A percentile compares a stretch with the other conserved stretches of the same genome.
Evolutionary conservation across 305 asterid species (phyloP).

Genomic region (Fraxinus greggii): DNA sequence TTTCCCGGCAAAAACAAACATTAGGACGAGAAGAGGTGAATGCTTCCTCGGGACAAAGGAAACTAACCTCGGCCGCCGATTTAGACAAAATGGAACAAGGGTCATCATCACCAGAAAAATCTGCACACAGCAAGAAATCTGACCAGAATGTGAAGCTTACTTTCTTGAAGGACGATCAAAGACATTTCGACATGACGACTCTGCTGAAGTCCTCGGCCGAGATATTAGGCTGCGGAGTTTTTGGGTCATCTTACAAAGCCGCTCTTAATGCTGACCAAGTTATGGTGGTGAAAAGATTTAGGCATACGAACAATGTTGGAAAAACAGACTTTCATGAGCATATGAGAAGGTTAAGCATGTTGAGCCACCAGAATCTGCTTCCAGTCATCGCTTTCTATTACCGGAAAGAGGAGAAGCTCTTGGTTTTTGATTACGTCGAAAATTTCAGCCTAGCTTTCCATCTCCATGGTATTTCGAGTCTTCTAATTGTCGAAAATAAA

Average conservation of each 20-base stretch:
- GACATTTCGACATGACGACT: constrained; percentile 68
- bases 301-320: constrained; percentile 66
- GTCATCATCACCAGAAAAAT: constrained; percentile 29
- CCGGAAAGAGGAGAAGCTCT: constrained; percentile 85
- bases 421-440: constrained; percentile 48
- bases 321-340: constrained; percentile 80
- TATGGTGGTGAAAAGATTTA: constrained; percentile 84
- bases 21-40: constrained; percentile 12
- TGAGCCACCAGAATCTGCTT: constrained; percentile 63
- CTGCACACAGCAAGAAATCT: constrained; percentile 25
- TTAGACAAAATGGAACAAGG: constrained; percentile 60
- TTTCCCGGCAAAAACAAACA: constrained; percentile 36
- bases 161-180: constrained; percentile 54
- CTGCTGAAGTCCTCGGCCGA: constrained; percentile 87
- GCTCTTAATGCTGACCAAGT: constrained; percentile 42
- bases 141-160: constrained; percentile 56
- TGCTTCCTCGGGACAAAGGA: constrained; percentile 1
- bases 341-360: constrained; percentile 76
- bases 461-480: constrained; percentile 60
- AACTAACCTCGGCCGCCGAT: constrained; percentile 23
- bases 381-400: constrained; percentile 75
- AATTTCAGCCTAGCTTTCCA: constrained; percentile 78
- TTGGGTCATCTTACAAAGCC: constrained; percentile 82
- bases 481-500: neutral
- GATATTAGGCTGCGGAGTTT: constrained; percentile 69